Conservation (phyloP, 2,329 filamentous ascomycete species). For the Didymella pinodella region DNA sequence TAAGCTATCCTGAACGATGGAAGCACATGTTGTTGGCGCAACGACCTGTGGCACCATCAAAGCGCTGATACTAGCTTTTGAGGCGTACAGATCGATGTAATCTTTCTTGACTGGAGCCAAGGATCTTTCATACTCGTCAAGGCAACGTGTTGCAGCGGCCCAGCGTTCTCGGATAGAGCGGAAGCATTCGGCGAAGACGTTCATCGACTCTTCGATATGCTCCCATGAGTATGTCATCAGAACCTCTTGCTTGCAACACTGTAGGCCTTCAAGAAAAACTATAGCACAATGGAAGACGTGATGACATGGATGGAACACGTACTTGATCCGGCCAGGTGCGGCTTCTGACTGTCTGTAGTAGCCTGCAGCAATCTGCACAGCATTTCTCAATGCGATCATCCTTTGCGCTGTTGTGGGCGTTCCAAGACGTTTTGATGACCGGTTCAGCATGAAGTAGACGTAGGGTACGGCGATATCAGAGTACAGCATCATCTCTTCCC, state of each 20-base stretch:
- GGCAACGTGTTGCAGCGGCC: conserved; percentile 44
- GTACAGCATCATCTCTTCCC: conserved; percentile 48
- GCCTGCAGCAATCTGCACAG: conserved; percentile 45
- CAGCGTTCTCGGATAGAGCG: conserved; percentile 47
- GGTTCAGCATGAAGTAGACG: conserved; percentile 42
- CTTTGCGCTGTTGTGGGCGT: conserved; percentile 39
- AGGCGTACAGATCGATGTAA: conserved; percentile 43
- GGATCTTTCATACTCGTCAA: conserved; percentile 47
- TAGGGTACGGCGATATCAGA: conserved; percentile 46
- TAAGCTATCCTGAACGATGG: not conserved
- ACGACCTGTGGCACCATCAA: conserved; percentile 20
- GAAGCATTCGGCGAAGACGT: conserved; percentile 45
- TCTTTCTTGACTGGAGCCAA: conserved; percentile 44
- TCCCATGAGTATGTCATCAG: conserved; percentile 37
- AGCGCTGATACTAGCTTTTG: conserved; percentile 34
- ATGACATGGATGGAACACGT: conserved; percentile 50
- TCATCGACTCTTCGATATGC: conserved; percentile 43
- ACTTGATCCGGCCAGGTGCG: conserved; percentile 48
- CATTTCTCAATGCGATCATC: conserved; percentile 39
- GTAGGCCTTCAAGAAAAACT: conserved; percentile 44
- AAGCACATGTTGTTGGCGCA: conserved; percentile 6
- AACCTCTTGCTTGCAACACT: conserved; percentile 44
- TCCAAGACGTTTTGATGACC: conserved; percentile 39
- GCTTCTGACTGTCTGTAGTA: conserved; percentile 46
- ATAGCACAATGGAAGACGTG: conserved; percentile 46